Evolutionary conservation across 2,329 filamentous ascomycete genomes (phyloP), one percentile per base, ranked within the genome.

Genomic region (Aspergillus neotritici): DNA sequence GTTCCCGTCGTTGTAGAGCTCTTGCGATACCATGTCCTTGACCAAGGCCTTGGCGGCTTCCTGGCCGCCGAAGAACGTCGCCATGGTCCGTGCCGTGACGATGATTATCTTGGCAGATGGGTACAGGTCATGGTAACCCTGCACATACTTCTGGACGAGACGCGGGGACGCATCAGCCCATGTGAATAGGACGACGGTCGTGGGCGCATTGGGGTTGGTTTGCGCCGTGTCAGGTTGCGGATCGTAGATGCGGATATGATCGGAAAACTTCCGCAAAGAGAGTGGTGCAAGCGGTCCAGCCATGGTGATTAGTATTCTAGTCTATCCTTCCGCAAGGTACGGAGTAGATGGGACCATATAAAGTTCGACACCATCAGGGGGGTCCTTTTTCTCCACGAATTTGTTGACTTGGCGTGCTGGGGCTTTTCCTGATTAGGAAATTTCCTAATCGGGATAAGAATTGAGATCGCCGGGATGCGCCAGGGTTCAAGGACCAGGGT

Each of bases 121-220:
- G 29, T 42, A 42, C 8, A 42, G 34, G 6, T 31, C 16, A 21
- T 7, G 25, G n/a, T 42, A 42, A 0, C 40, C 40, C 15, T 37
- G 21, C 15, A 37, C 17, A 28, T 42, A 42, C 16, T 42, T 42
- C 7, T 31, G 12, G n/a, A 42, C 16, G 9, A 42, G 40, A 5
- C 40, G 40, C n/a, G 28, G 6, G 10, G 15, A 13, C 4, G 40
- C 34, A 37, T 42, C 40, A 5, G 40, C 40, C 40, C 34, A 42
- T 21, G 40, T 42, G 29, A 30, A 42, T 14, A 42, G 29, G 5
- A 37, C 25, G 16, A 42, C 13, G 5, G 10, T 14, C 9, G 29
- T 31, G 10, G 40, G 33, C 10, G 31, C 21, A 25, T 25, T 25
- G 21, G 21, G 21, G 21, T 25, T 25, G 25, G 33, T 12, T 21